phyloP scores from a whole-genome alignment of 2,329 filamentous ascomycete species.

The Apiospora saccharicola region DNA sequence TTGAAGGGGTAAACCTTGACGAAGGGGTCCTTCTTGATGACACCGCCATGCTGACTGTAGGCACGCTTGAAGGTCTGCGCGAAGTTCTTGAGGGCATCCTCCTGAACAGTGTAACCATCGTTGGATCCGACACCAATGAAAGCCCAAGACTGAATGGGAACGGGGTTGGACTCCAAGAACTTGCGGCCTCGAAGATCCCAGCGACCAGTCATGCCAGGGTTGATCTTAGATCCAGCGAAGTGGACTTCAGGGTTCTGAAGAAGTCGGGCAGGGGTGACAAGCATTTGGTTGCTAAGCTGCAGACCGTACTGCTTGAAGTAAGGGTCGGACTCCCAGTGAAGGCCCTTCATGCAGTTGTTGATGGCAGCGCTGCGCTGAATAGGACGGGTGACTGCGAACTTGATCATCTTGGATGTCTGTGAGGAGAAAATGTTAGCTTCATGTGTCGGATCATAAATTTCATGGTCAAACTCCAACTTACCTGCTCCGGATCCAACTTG shows the following conservation, averaged over 20 bases:
- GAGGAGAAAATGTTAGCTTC: not conserved
- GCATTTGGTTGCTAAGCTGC: slow-evolving; percentile 68
- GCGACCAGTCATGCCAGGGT: slow-evolving; percentile 73
- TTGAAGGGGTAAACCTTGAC: slow-evolving; percentile 45
- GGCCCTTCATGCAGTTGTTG: slow-evolving; percentile 68
- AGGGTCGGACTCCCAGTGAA: slow-evolving; percentile 73
- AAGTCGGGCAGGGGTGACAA: slow-evolving; percentile 73
- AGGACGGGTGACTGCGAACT: slow-evolving; percentile 85
- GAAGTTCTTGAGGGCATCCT: slow-evolving; percentile 67
- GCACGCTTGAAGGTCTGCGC: slow-evolving; percentile 50
- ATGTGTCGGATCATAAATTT: not conserved
- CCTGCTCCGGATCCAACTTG: slow-evolving; percentile 66
- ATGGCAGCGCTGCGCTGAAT: slow-evolving; percentile 73
- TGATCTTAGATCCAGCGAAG: slow-evolving; percentile 65
- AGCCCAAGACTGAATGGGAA: slow-evolving; percentile 75
- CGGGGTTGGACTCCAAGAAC: slow-evolving; percentile 72
- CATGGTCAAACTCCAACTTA: slow-evolving; percentile 34
- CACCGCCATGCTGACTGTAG: slow-evolving; percentile 60
- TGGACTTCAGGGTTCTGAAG: slow-evolving; percentile 75
- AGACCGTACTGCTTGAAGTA: slow-evolving; percentile 79
- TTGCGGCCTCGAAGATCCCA: slow-evolving; percentile 89
- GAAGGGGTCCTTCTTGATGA: slow-evolving; percentile 44
- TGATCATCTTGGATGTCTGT: slow-evolving; percentile 88
- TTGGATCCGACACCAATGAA: slow-evolving; percentile 64
- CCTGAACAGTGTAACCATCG: slow-evolving; percentile 56